Conservation (phyloP, 2,329 filamentous ascomycete genomes). For the Calonectria ilicicola region DNA sequence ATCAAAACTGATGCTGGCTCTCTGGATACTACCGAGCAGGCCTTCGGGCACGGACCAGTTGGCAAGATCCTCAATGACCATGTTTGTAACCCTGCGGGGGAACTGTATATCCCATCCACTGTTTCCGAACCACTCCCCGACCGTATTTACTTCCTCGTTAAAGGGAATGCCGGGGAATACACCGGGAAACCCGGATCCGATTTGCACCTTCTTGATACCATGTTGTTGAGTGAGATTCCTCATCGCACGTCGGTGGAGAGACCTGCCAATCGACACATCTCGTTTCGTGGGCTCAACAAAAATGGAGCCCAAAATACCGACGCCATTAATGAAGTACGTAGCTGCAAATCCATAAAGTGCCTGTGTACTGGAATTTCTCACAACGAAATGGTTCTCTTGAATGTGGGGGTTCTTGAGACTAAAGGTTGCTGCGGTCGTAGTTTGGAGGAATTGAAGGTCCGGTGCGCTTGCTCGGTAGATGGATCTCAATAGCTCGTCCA, state of each 20-base stretch:
- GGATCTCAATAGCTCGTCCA: conserved; percentile 80
- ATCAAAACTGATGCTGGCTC: conserved; percentile 82
- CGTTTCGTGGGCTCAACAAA: conserved; percentile 89
- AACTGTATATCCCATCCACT: conserved; percentile 85
- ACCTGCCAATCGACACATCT: conserved; percentile 90
- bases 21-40: conserved; percentile 78
- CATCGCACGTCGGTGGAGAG: conserved; percentile 87
- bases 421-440: conserved; percentile 80
- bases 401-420: conserved; percentile 77
- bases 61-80: conserved; percentile 78
- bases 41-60: conserved; percentile 83
- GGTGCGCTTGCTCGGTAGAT: conserved; percentile 76
- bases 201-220: conserved; percentile 82
- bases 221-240: conserved; percentile 77
- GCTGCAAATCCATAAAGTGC: conserved; percentile 93
- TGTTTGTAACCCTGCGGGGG: conserved; percentile 70
- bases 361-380: conserved; percentile 92
- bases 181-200: conserved; percentile 85
- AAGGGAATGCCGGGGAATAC: conserved; percentile 86
- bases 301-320: conserved; percentile 85
- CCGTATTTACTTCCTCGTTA: conserved; percentile 57
- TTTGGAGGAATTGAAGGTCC: conserved; percentile 76
- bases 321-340: conserved; percentile 81
- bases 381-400: conserved; percentile 88
- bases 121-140: conserved; percentile 86